A percentile compares a stretch with the other conserved stretches of the same genome.
Evolutionary conservation across 345 rosid species (phyloP).

Genomic region (Carallia pectinifolia): DNA sequence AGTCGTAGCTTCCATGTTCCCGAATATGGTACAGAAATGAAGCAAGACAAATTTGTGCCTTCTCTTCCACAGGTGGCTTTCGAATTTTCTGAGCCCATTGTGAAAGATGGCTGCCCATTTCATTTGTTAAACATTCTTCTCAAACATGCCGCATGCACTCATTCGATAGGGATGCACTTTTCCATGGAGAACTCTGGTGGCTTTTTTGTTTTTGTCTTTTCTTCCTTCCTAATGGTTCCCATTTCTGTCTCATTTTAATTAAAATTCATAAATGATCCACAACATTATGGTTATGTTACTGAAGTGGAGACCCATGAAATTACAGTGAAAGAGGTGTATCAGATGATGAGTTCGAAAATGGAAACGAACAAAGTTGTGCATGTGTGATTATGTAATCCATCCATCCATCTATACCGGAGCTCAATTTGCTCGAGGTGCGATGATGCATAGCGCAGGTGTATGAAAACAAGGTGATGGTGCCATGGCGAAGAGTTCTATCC

Average conservation of each 20-base stretch:
- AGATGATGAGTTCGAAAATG: slow-evolving; percentile 55
- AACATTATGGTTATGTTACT: background rate
- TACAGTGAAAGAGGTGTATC: slow-evolving; percentile 62
- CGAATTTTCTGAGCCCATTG: background rate
- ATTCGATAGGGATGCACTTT: background rate
- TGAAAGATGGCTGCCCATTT: background rate
- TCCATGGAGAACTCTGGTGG: background rate
- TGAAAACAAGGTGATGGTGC: slow-evolving; percentile 10
- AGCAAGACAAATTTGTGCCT: background rate
- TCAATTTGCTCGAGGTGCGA: background rate
- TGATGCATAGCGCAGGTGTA: slow-evolving; percentile 7
- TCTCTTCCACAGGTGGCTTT: background rate
- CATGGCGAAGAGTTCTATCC: slow-evolving; percentile 19
- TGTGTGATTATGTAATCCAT: slow-evolving; percentile 58
- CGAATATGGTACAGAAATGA: background rate
- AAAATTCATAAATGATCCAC: too few relatives aligned
- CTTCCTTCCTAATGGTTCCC: background rate
- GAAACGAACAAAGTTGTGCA: slow-evolving; percentile 55
- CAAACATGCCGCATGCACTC: background rate
- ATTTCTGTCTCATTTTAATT: too few relatives aligned
- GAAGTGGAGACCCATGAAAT: slow-evolving; percentile 16
- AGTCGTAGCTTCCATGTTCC: background rate
- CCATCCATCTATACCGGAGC: background rate
- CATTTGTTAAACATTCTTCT: background rate
- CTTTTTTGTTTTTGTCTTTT: background rate